Conservation (phyloP, 768 basidiomycete species). For the Agaricus blazei region DNA sequence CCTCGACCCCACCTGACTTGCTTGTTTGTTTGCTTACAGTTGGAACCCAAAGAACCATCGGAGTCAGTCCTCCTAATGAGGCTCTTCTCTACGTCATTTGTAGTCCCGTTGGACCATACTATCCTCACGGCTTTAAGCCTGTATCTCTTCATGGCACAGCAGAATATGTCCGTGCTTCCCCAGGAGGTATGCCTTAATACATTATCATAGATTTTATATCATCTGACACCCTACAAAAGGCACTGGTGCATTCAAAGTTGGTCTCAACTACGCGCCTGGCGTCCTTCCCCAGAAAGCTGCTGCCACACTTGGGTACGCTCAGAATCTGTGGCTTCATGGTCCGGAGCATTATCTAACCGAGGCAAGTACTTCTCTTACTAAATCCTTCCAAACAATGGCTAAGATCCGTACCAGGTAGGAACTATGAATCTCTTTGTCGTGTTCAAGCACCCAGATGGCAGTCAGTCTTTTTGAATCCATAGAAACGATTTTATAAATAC, state of each 20-base stretch:
- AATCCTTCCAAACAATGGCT: slow-evolving; percentile 29
- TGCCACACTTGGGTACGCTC: slow-evolving; percentile 70
- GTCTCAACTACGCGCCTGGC: slow-evolving; percentile 85
- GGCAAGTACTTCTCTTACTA: slow-evolving; percentile 13
- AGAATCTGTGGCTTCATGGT: slow-evolving; percentile 89
- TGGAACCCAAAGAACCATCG: slow-evolving; percentile 66
- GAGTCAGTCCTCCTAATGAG: slow-evolving; percentile 71
- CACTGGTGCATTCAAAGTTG: slow-evolving; percentile 85
- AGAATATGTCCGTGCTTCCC: slow-evolving; percentile 77
- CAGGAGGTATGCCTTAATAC: slow-evolving; percentile 54
- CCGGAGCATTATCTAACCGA: slow-evolving; percentile 56
- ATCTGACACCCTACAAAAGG: slow-evolving; percentile 16
- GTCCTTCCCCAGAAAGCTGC: slow-evolving; percentile 82
- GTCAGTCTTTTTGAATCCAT: slow-evolving; percentile 24
- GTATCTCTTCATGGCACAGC: slow-evolving; percentile 84
- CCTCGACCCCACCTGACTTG: not conserved
- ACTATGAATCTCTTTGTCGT: slow-evolving; percentile 93
- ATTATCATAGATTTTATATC: not conserved
- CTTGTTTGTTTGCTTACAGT: slow-evolving; percentile 39
- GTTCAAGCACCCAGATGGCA: slow-evolving; percentile 64
- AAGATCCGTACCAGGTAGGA: slow-evolving; percentile 46
- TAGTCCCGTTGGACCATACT: slow-evolving; percentile 83
- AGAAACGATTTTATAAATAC: not conserved
- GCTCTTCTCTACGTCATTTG: slow-evolving; percentile 85
- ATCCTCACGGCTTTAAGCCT: slow-evolving; percentile 84